Evolutionary conservation across 2,329 filamentous ascomycete species (phyloP), one percentile per base, ranked within the genome.

Genomic region (Metarhizium anisopliae): DNA sequence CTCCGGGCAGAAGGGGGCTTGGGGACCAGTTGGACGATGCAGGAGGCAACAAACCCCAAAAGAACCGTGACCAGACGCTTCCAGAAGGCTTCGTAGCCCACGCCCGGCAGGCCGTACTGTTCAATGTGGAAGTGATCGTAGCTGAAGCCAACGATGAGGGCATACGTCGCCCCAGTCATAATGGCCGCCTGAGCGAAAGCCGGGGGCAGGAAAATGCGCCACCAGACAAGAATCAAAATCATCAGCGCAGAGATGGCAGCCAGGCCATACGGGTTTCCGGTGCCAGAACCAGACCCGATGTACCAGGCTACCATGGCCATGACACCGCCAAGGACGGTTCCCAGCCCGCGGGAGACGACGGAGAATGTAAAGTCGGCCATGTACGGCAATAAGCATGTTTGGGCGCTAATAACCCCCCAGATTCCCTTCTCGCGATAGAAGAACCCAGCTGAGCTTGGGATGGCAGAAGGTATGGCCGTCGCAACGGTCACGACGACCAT

Each of bases 351-450:
- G 68, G 0, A 25, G 69, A 64, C 1, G 77, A 79, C 57, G 0
- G 74, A 75, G 50, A 75, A 74, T 0, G 70, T 72, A 45, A 79
- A 79, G 54, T 80, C 77, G 0, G 75, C 72, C 67, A 77, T 72
- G 59, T 79, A 80, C 4, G 74, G 66, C 1, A 79, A 65, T 2
- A 80, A 59, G 1, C 68, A 70, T 0, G 74, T 76, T 58, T 80
- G 77, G 0, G 70, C 77, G 63, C 75, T 80, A 43, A 80, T 78
- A 6, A 79, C 62, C 0, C 67, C 75, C 77, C 77, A 80, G 0
- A 80, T 64, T 0, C 77, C 76, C 60, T 77, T 78, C 55, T 79
- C 72, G 3, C 76, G 70, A 51, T 77, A 79, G 58, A 72, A 80
- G 60, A 80, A 80, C 2, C 74, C 76, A 0, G 77, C 71, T 1